Evolutionary conservation across 2,329 filamentous ascomycete genomes (phyloP), one percentile per base, ranked within the genome.

Genomic region (Waltergamsia citrina): DNA sequence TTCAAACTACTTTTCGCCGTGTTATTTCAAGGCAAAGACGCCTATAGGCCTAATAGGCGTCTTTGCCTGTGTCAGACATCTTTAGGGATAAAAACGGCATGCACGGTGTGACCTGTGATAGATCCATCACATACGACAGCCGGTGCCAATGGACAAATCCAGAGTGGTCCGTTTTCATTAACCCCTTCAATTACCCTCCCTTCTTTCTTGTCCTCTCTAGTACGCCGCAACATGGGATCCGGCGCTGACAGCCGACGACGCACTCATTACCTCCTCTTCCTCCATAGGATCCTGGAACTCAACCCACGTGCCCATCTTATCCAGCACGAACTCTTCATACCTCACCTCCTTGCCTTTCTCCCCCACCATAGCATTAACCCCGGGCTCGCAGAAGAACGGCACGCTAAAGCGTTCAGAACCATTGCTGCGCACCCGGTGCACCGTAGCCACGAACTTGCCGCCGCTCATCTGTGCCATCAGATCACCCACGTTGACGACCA

Each of bases 291-390:
- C 39, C 32, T 50, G 44, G 15, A 54, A 38, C 35, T 56, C 52
- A 18, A 43, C 39, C 39, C 41, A 43, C 3, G 41, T 34, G 12
- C 34, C 38, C 41, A 43, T 43, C 37, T 43, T 43, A 3, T 32
- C 38, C 15, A 41, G 34, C 14, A 43, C 41, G 38, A 41, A 41
- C 32, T 38, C 41, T 32, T 36, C 41, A 21, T 39, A 43, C 19
- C 39, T 22, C n/a, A 41, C 32, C 34, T 41, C 36, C 2, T 31
- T 16, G 6, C 41, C 36, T 22, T 32, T 24, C 23, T 48, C 48
- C 7, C 49, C 51, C 9, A 42, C 37, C 32, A 51, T 38, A 25
- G 40, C 54, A 38, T 41, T 44, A 22, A 67, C 47, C 7, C 39
- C 39, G 4, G 39, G 39, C 32, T 41, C 39, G 32, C 34, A 38